Percentiles rank a stretch among this genome's conserved stretches.
phyloP scores from a whole-genome alignment of 257 asterid species.

The Nicotiana obtusifolia region DNA sequence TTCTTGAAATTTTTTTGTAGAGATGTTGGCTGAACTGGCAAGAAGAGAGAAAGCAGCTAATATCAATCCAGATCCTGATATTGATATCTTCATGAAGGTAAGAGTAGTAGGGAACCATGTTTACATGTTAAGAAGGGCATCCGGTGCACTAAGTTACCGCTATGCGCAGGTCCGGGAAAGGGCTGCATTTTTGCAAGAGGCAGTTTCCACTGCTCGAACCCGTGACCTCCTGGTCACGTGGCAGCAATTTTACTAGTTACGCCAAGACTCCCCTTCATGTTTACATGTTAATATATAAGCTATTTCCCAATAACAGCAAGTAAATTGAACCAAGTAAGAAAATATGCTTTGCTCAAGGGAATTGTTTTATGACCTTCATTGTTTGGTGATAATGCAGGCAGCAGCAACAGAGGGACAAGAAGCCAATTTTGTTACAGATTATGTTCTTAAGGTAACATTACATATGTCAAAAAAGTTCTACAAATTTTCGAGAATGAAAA shows the following conservation, averaged over 20 bases:
- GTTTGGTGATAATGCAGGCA: constrained; percentile 19
- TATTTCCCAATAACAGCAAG: no score
- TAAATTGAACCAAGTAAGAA: not conserved
- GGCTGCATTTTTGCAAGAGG: not conserved
- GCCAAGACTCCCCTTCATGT: no score
- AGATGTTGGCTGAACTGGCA: constrained; percentile 38
- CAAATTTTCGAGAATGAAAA: not conserved
- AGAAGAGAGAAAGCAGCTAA: constrained; percentile 39
- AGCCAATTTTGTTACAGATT: constrained; percentile 32
- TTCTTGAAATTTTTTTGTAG: constrained; percentile 7
- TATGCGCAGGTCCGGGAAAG: not conserved
- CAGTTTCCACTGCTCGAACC: no score
- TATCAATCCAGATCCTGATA: constrained; percentile 37
- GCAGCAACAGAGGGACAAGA: constrained; percentile 38
- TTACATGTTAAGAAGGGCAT: not conserved
- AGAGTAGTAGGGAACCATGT: not conserved
- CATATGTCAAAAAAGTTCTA: not conserved
- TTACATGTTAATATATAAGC: no score
- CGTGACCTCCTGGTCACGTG: no score
- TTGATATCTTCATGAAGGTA: constrained; percentile 41
- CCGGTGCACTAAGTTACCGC: not conserved
- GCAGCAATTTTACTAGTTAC: no score
- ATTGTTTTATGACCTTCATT: not conserved
- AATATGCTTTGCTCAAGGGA: no score
- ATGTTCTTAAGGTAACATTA: constrained; percentile 27